phyloP scores from a whole-genome alignment of 129 eudicot genomes.

The Kitagawia praeruptora region DNA sequence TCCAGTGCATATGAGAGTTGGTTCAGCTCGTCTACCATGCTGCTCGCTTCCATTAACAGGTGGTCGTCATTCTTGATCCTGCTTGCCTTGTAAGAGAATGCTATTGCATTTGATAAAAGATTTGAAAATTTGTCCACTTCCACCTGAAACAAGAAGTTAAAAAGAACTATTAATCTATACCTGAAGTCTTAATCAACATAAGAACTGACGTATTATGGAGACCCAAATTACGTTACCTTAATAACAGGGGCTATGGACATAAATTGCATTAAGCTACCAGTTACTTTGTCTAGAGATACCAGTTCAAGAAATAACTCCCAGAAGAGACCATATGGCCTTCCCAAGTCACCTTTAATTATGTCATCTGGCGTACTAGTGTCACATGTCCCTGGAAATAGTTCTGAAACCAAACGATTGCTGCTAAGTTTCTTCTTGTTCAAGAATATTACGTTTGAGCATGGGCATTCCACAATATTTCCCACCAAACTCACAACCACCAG shows the following conservation, averaged over 20 bases:
- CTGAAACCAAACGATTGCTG: not conserved
- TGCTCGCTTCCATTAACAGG: not conserved
- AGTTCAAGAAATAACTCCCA: not conserved
- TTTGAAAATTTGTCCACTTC: slow-evolving; percentile 4
- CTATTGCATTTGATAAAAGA: not conserved
- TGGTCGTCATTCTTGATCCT: not conserved
- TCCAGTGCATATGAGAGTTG: slow-evolving; percentile 25
- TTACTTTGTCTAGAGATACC: not conserved
- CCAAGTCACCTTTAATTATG: not conserved
- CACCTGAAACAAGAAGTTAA: slow-evolving; percentile 2
- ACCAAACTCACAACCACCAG: slow-evolving; percentile 38
- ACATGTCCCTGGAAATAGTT: not conserved
- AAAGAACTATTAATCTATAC: not conserved
- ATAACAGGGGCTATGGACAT: not conserved
- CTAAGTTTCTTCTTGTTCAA: slow-evolving; percentile 5
- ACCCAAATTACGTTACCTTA: not conserved
- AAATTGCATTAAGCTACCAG: not conserved
- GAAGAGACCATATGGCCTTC: not conserved
- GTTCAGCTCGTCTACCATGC: slow-evolving; percentile 22
- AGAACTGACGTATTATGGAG: not conserved
- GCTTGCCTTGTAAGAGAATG: not conserved
- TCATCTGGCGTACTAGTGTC: not conserved
- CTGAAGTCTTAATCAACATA: not conserved
- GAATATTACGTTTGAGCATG: slow-evolving; percentile 15
- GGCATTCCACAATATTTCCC: not conserved